phyloP scores from a whole-genome alignment of 169 alveolate genomes.

The Plasmodium vinckei region DNA sequence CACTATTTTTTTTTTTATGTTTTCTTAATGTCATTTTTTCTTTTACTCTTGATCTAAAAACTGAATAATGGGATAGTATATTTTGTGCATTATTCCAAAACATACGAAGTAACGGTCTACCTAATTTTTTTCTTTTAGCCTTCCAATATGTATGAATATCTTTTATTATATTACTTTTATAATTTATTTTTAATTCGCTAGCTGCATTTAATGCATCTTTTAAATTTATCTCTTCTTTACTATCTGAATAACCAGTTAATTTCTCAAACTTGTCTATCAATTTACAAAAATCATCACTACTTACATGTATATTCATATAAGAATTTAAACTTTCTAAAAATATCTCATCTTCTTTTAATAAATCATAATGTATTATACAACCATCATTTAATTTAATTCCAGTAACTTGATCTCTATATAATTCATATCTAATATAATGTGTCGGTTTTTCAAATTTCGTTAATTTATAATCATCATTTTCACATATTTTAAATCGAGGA shows the following conservation, averaged over 20 bases:
- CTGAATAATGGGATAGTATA: constrained; percentile 86
- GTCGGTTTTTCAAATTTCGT: constrained; percentile 81
- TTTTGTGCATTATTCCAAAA: constrained; percentile 89
- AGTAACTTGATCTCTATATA: constrained; percentile 85
- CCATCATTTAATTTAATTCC: constrained; percentile 86
- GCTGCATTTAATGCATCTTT: constrained; percentile 79
- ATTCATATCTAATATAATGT: constrained; percentile 87
- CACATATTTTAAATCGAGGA: constrained; percentile 73
- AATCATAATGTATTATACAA: constrained; percentile 84
- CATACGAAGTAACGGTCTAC: constrained; percentile 88
- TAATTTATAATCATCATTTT: constrained; percentile 45
- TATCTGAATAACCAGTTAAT: constrained; percentile 76
- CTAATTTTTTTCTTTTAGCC: constrained; percentile 83
- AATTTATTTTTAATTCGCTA: constrained; percentile 29
- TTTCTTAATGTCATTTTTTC: constrained; percentile 90
- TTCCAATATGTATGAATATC: constrained; percentile 84
- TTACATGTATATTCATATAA: constrained; percentile 50
- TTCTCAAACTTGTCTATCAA: constrained; percentile 85
- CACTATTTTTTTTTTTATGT: constrained; percentile 87
- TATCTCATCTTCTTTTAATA: constrained; percentile 83
- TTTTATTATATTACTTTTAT: constrained; percentile 60
- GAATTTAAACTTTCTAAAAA: constrained; percentile 82
- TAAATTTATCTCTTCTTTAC: constrained; percentile 75
- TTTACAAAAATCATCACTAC: constrained; percentile 77
- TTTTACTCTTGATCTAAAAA: constrained; percentile 88